Conservation (phyloP, 176 grass and related monocot genomes). For the Canna indica region DNA sequence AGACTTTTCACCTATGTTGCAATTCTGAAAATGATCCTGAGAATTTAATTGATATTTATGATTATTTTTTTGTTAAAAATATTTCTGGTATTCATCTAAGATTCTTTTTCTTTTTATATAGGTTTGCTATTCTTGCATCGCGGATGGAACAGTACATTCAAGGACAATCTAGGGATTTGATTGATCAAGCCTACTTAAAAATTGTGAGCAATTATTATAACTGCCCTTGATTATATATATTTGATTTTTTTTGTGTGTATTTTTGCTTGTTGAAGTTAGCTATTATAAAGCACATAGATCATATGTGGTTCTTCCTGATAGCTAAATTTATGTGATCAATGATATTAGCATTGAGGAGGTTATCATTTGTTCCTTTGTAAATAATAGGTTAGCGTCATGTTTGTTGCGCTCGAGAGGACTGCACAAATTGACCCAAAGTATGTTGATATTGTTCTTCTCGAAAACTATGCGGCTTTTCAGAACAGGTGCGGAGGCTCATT, state of each 20-base stretch:
- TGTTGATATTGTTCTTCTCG: conserved; percentile 76
- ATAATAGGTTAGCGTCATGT: conserved; percentile 73
- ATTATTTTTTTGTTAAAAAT: background rate
- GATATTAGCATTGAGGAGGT: background rate
- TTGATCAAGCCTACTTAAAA: conserved; percentile 89
- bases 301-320: background rate
- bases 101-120: conserved; percentile 25
- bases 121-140: conserved; percentile 74
- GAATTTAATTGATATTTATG: no score
- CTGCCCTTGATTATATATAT: no score
- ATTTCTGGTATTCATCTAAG: background rate
- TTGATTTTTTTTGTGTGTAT: background rate
- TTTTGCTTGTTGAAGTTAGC: background rate
- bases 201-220: conserved; percentile 34
- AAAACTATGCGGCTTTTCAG: conserved; percentile 95
- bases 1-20: no score
- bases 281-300: background rate
- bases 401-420: conserved; percentile 84
- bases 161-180: conserved; percentile 73
- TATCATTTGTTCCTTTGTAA: conserved; percentile 10
- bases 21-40: no score
- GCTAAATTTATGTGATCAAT: background rate
- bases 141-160: conserved; percentile 88
- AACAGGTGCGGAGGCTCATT: conserved; percentile 37
- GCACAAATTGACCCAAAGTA: conserved; percentile 89